Evolutionary conservation across 139 green algal genomes (phyloP).

Genomic region (Coccomyxa sp.): DNA sequence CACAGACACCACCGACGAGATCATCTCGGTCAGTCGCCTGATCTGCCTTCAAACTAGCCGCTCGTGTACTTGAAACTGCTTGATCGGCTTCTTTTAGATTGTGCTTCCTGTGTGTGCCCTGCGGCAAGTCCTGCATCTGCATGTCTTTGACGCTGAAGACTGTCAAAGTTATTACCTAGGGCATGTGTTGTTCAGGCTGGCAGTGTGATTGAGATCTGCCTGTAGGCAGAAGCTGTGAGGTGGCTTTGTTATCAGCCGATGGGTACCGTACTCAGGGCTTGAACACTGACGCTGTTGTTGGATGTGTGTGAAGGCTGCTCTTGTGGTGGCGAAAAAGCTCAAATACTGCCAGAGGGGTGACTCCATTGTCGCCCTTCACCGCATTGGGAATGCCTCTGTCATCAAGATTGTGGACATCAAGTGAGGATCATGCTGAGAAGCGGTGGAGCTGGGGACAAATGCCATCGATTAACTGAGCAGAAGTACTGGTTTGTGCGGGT

Average conservation of each 20-base stretch:
- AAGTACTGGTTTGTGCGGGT: too few species aligned
- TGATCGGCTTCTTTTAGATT: not conserved
- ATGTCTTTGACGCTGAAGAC: too few species aligned
- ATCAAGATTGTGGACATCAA: constrained; percentile 76
- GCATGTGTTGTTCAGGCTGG: too few species aligned
- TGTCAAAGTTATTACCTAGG: too few species aligned
- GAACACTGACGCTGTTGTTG: too few species aligned
- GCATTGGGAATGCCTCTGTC: constrained; percentile 92
- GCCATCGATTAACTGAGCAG: too few species aligned
- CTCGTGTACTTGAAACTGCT: not conserved
- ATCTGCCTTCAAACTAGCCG: not conserved
- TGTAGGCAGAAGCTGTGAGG: too few species aligned
- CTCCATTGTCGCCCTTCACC: constrained; percentile 87
- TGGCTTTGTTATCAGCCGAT: too few species aligned
- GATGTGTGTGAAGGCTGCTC: constrained; percentile 30
- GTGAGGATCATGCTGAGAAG: not conserved
- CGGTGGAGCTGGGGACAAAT: too few species aligned
- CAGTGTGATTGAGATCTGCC: too few species aligned
- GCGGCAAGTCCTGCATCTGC: too few species aligned
- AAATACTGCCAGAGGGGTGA: constrained; percentile 75
- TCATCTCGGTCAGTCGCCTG: constrained; percentile 30
- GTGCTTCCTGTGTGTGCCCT: not conserved
- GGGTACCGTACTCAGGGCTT: too few species aligned
- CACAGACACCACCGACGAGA: constrained; percentile 87
- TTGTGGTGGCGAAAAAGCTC: constrained; percentile 70